These are phyloP conservation scores for Termitomyces sp. DNA, from an alignment of 768 basidiomycete genomes.

Conservation along the genomic window DNA sequence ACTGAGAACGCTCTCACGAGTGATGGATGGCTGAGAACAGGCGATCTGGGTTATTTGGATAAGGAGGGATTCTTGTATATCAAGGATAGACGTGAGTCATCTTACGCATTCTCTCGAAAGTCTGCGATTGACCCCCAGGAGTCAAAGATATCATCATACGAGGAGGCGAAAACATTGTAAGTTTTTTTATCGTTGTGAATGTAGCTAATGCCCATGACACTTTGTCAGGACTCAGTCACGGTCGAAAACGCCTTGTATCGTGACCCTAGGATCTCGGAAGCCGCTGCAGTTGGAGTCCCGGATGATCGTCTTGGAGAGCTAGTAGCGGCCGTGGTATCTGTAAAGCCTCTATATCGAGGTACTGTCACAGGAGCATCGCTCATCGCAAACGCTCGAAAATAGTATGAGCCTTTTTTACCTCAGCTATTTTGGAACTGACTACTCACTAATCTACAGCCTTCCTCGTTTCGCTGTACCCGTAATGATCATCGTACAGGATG, in stretches of 20 bases:
- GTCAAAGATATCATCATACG: constrained; percentile 66
- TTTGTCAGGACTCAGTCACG: constrained; percentile 47
- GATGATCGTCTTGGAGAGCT: constrained; percentile 58
- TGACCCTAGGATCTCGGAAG: constrained; percentile 51
- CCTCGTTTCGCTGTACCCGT: constrained; percentile 59
- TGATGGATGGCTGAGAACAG: constrained; percentile 58
- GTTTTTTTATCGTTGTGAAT: constrained; percentile 4
- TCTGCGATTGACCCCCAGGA: constrained; percentile 10
- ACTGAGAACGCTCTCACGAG: constrained; percentile 42
- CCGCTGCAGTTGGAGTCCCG: constrained; percentile 57
- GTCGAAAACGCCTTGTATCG: constrained; percentile 60
- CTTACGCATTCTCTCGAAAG: not conserved
- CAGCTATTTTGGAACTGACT: not conserved
- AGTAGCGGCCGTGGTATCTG: constrained; percentile 53
- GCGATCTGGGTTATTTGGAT: constrained; percentile 51
- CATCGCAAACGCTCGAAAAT: constrained; percentile 37
- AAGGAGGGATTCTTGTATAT: constrained; percentile 58
- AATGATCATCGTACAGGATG: constrained; percentile 47
- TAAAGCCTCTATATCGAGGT: constrained; percentile 42
- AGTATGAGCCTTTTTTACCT: constrained; percentile 25
- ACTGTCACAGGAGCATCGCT: constrained; percentile 48
- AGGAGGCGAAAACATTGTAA: constrained; percentile 61
- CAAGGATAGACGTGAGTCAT: constrained; percentile 44
- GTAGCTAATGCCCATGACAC: not conserved
- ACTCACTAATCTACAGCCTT: constrained; percentile 25